Percentiles rank a stretch among this genome's conserved stretches.
Conservation (phyloP, 2,329 filamentous ascomycete genomes). For the Botrytis cinerea region DNA sequence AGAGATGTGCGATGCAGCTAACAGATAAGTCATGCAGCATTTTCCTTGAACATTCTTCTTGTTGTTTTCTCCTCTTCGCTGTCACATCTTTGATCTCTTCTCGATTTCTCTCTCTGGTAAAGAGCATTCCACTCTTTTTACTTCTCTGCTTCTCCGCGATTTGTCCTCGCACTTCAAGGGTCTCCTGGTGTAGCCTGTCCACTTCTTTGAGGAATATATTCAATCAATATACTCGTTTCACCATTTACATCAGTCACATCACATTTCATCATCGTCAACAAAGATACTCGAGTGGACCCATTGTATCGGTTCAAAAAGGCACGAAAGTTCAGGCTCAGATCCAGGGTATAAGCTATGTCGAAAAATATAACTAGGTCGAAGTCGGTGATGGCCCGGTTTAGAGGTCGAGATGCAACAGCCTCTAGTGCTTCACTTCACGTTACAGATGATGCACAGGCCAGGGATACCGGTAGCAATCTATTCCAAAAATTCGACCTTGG, state of each 20-base stretch:
- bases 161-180: conserved; percentile 30
- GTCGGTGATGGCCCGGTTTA: conserved; percentile 31
- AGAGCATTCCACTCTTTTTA: conserved; percentile 14
- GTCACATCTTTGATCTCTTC: conserved; percentile 28
- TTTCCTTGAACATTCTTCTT: conserved; percentile 29
- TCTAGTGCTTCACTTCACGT: conserved; percentile 38
- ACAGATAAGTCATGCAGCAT: conserved; percentile 21
- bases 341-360: conserved; percentile 29
- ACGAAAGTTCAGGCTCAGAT: conserved; percentile 1
- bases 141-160: conserved; percentile 20
- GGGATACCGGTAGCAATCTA: conserved; percentile 27
- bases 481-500: conserved; percentile 31
- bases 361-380: conserved; percentile 30
- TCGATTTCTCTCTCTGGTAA: conserved; percentile 14
- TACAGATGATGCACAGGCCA: conserved; percentile 40
- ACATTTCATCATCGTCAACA: conserved; percentile 30
- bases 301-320: neutral
- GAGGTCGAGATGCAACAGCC: conserved; percentile 36
- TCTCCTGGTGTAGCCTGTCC: conserved; percentile 41
- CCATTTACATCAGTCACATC: conserved; percentile 12
- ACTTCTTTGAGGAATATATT: conserved; percentile 34
- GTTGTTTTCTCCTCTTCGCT: conserved; percentile 30
- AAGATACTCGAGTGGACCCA: neutral
- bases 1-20: conserved; percentile 9
- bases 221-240: conserved; percentile 33